These are phyloP conservation scores for Chrysanthemum makinoi DNA, from an alignment of 129 eudicot species.

Conservation along the genomic window DNA sequence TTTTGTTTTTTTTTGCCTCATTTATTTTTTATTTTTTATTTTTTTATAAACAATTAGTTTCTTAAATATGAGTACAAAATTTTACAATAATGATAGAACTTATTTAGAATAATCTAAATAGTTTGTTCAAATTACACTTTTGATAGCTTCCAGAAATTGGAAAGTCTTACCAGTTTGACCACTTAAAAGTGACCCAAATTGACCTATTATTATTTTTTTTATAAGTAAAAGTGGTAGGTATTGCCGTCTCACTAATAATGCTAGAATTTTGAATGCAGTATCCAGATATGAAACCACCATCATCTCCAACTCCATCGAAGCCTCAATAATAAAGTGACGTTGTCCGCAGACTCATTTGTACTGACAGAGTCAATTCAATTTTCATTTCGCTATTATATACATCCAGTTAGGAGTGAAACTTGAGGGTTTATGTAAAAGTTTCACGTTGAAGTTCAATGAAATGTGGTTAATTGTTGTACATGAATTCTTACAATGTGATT, in stretches of 20 bases:
- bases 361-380: constrained; percentile 23
- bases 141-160: too few species aligned
- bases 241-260: background rate
- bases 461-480: constrained; percentile 15
- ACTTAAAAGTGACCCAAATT: background rate
- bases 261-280: constrained; percentile 49
- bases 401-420: constrained; percentile 21
- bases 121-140: too few species aligned
- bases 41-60: too few species aligned
- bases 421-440: constrained; percentile 5
- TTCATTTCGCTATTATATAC: background rate
- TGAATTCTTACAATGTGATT: constrained; percentile 3
- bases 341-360: constrained; percentile 31
- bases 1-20: too few species aligned
- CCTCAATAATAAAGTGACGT: constrained; percentile 36
- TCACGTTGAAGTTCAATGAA: background rate
- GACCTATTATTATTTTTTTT: background rate
- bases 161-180: background rate
- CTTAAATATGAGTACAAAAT: too few species aligned
- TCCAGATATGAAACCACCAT: constrained; percentile 77
- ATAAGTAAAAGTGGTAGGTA: background rate
- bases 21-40: too few species aligned
- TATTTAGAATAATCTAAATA: too few species aligned
- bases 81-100: too few species aligned
- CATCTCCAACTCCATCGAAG: constrained; percentile 88